These are phyloP conservation scores for Epichloe sibirici DNA, from an alignment of 2,329 filamentous ascomycete genomes.

Conservation along the genomic window DNA sequence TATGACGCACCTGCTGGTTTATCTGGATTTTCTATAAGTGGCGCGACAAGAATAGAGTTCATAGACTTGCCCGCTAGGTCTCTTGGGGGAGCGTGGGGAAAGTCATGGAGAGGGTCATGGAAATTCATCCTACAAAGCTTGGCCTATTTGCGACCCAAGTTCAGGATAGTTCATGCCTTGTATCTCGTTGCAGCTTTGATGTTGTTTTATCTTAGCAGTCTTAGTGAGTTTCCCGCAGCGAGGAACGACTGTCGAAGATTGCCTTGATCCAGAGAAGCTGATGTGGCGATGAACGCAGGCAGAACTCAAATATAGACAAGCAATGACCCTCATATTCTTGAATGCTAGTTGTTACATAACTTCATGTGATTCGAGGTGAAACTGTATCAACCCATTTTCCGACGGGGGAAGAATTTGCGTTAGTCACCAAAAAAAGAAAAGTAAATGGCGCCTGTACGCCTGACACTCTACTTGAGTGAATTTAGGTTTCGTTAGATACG, in stretches of 20 bases:
- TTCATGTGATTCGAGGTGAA: neutral
- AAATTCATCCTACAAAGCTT: neutral
- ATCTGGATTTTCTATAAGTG: conserved; percentile 2
- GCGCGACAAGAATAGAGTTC: neutral
- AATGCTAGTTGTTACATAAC: neutral
- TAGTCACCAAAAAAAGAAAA: no score
- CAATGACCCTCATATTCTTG: neutral
- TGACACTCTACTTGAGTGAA: no score
- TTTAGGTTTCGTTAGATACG: no score
- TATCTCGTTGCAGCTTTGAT: neutral
- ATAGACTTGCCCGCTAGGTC: neutral
- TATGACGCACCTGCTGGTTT: conserved; percentile 8
- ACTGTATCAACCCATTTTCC: neutral
- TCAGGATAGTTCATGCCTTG: neutral
- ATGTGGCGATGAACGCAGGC: neutral
- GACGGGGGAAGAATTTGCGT: neutral
- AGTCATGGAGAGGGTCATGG: neutral
- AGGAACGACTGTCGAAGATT: neutral
- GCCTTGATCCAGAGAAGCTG: neutral
- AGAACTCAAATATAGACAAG: neutral
- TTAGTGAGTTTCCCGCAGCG: neutral
- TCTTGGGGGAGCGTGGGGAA: conserved; percentile 1
- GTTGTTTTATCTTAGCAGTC: neutral
- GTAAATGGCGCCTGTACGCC: no score
- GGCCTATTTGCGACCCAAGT: neutral